Evolutionary conservation across 2,329 filamentous ascomycete genomes (phyloP).

Genomic region (Triangularia verruculosa): DNA sequence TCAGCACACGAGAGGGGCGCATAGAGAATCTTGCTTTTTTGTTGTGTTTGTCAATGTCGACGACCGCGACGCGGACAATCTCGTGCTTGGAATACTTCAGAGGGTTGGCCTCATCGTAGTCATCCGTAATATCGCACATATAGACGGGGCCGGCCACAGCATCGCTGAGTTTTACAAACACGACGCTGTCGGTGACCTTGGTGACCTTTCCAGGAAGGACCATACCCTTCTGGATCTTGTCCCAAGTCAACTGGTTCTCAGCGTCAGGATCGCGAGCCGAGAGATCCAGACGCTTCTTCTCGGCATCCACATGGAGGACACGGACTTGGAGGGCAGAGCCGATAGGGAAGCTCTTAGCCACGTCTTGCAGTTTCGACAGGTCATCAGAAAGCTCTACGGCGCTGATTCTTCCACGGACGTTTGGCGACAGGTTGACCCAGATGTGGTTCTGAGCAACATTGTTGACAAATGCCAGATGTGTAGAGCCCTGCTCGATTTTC

Average conservation of each 20-base stretch:
- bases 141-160: conserved; percentile 75
- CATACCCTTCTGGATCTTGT: conserved; percentile 72
- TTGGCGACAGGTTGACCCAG: conserved; percentile 89
- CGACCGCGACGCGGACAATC: conserved; percentile 80
- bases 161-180: conserved; percentile 83
- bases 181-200: conserved; percentile 77
- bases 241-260: conserved; percentile 60
- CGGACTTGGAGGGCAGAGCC: conserved; percentile 84
- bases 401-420: conserved; percentile 78
- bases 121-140: conserved; percentile 79
- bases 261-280: conserved; percentile 66
- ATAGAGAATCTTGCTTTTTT: conserved; percentile 81
- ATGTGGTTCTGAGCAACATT: conserved; percentile 76
- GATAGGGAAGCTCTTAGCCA: conserved; percentile 78
- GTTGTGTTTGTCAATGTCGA: conserved; percentile 76
- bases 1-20: conserved; percentile 83
- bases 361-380: conserved; percentile 70
- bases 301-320: conserved; percentile 69
- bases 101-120: conserved; percentile 78
- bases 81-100: conserved; percentile 77
- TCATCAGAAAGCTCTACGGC: conserved; percentile 86
- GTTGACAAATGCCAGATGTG: conserved; percentile 83
- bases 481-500: conserved; percentile 67
- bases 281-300: conserved; percentile 76
- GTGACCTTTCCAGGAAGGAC: conserved; percentile 81